Evolutionary conservation across 345 rosid species (phyloP), one percentile per base, ranked within the genome.

Genomic region (Combretum micranthum): DNA sequence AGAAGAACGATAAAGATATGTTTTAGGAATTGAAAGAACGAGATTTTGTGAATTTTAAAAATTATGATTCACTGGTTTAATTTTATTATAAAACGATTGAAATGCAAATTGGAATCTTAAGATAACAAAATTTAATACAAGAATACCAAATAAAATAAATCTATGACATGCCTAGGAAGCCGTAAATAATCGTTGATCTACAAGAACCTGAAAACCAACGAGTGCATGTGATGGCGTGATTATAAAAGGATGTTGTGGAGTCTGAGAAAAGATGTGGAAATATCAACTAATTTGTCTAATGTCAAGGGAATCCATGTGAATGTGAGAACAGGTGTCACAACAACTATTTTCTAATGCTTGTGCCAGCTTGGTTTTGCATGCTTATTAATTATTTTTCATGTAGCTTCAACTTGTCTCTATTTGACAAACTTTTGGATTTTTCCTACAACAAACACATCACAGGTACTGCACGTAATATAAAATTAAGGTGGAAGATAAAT

Each of bases 261-360:
- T 49, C 49, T 57, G 44, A 42, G 53, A 46, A 58, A 59, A 43
- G 39, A 53, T 18, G 12, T 49, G 42, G 60, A 12, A 42, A 53
- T 55, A 42, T 55, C 1, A 7, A 1, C 10, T 7, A 5, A 32
- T 32, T 37, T 44, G 61, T 65, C n/a, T 51, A 63, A 53, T 64
- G 48, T 47, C 3, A 62, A 64, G 65, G 78, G 74, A 71, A 74
- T 72, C 84, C 86, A 85, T 80, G 86, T 78, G 91, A 78, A 50
- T 70, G 46, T 65, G 57, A 76, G 39, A 22, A 53, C 42, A 18
- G 18, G 42, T 17, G 62, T 63, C 47, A 42, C 51, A 23, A 49
- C 52, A 66, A 61, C 43, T 23, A 58, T 51, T 50, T 43, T 62
- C 20, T 53, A 56, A 57, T 47, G 58, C 60, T 52, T 56, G 26